Conservation (phyloP, 306 rosid genomes). For the Begonia loranthoides region DNA sequence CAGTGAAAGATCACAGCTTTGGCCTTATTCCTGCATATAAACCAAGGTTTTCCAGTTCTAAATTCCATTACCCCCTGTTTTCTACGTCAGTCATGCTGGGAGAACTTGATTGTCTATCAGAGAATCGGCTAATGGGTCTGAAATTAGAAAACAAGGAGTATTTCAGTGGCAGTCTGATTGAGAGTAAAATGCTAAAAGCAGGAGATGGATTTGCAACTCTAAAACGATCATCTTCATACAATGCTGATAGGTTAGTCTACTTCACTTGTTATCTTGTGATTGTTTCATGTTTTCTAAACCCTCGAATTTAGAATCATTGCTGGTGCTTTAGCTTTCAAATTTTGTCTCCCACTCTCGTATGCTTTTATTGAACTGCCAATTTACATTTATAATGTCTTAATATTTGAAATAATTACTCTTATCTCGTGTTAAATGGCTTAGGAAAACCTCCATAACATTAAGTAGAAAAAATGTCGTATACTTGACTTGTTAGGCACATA, state of each 20-base stretch:
- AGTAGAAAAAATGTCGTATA: too few relatives aligned
- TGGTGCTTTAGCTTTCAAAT: not conserved
- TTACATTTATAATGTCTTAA: too few relatives aligned
- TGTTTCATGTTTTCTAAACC: not conserved
- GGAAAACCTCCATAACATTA: too few relatives aligned
- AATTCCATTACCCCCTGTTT: conserved; percentile 58
- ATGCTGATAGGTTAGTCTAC: conserved; percentile 60
- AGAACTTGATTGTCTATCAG: conserved; percentile 53
- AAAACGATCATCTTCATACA: conserved; percentile 75
- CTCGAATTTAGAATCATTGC: conserved; percentile 4
- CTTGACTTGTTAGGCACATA: too few relatives aligned
- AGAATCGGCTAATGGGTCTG: conserved; percentile 46
- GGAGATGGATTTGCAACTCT: conserved; percentile 34
- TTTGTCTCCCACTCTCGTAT: not conserved
- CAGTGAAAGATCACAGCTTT: conserved; percentile 71
- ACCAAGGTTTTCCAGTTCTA: conserved; percentile 50
- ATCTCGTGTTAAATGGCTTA: too few relatives aligned
- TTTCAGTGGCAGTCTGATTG: conserved; percentile 79
- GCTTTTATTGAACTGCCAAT: too few relatives aligned
- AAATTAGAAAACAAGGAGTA: conserved; percentile 72
- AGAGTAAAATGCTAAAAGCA: conserved; percentile 37
- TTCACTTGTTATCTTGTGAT: conserved; percentile 10
- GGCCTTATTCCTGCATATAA: conserved; percentile 73
- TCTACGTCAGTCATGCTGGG: conserved; percentile 54
- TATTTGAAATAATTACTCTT: too few relatives aligned